Percentiles rank a stretch among this genome's conserved stretches.
These are phyloP conservation scores for Phytophthora cactorum DNA, from an alignment of 352 stramenopile species.

Conservation along the genomic window DNA sequence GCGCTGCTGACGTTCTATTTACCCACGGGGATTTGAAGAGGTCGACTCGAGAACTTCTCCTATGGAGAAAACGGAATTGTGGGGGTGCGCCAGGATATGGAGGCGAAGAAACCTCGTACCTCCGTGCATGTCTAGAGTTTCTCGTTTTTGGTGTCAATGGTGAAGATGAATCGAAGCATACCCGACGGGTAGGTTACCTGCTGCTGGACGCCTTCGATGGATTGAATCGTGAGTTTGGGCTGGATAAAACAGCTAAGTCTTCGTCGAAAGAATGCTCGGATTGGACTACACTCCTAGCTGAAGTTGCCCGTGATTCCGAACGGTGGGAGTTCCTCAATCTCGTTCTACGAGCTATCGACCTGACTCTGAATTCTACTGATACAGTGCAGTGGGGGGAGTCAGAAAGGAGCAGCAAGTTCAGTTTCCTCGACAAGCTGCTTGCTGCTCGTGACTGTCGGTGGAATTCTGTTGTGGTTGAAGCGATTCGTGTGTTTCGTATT, in stretches of 20 bases:
- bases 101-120: conserved; percentile 15
- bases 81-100: background rate
- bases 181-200: conserved; percentile 63
- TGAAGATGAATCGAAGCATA: conserved; percentile 38
- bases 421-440: conserved; percentile 39
- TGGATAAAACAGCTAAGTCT: background rate
- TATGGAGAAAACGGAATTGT: conserved; percentile 17
- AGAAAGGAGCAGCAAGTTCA: conserved; percentile 8
- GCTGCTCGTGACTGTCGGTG: conserved; percentile 31
- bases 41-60: conserved; percentile 44
- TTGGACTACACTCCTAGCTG: conserved; percentile 36
- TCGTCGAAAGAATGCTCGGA: conserved; percentile 9
- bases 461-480: conserved; percentile 63
- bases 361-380: conserved; percentile 16
- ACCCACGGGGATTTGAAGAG: conserved; percentile 49
- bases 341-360: conserved; percentile 42
- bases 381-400: conserved; percentile 1
- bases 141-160: conserved; percentile 18
- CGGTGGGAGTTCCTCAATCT: conserved; percentile 60
- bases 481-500: conserved; percentile 47
- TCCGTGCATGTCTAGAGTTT: conserved; percentile 25
- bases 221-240: conserved; percentile 8
- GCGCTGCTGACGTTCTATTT: conserved; percentile 25
- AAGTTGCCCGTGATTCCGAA: conserved; percentile 27
- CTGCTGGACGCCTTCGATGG: conserved; percentile 62